These are phyloP conservation scores for Retiboletus fuscus DNA, from an alignment of 1,284 basidiomycete genomes.

Conservation along the genomic window DNA sequence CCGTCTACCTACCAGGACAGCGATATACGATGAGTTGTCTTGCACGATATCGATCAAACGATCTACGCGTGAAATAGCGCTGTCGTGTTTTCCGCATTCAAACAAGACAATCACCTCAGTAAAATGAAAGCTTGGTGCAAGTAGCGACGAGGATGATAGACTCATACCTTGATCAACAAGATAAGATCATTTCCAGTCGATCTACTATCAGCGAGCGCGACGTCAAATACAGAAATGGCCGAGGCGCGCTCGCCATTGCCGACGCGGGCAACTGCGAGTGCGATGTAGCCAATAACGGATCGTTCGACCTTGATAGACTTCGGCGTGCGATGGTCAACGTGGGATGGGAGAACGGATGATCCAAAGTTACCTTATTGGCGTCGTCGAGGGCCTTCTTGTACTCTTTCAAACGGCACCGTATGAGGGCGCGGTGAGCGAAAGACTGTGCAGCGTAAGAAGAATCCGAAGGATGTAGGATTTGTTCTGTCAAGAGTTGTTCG, in stretches of 20 bases:
- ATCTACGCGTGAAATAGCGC: neutral
- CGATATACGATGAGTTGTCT: neutral
- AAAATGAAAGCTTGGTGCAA: neutral
- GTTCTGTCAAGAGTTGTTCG: no score
- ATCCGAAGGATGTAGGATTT: no score
- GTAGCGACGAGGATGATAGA: neutral
- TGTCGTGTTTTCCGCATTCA: constrained; percentile 14
- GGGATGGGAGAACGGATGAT: neutral
- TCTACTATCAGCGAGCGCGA: constrained; percentile 1
- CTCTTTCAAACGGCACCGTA: neutral
- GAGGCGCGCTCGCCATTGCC: neutral
- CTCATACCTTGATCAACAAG: constrained; percentile 14
- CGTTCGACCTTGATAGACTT: constrained; percentile 6
- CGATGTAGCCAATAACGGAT: constrained; percentile 16
- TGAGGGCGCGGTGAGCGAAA: constrained; percentile 8
- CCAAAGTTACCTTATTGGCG: constrained; percentile 5
- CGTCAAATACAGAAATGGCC: constrained; percentile 11
- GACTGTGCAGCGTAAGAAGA: constrained; percentile 1
- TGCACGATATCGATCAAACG: constrained; percentile 1
- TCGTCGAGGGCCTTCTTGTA: constrained; percentile 9
- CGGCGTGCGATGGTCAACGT: no score
- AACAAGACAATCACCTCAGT: neutral
- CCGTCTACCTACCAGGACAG: neutral
- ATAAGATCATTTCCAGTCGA: neutral
- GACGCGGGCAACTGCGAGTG: constrained; percentile 4